phyloP scores from a whole-genome alignment of 306 rosid species.

The Fragaria ananassa region DNA sequence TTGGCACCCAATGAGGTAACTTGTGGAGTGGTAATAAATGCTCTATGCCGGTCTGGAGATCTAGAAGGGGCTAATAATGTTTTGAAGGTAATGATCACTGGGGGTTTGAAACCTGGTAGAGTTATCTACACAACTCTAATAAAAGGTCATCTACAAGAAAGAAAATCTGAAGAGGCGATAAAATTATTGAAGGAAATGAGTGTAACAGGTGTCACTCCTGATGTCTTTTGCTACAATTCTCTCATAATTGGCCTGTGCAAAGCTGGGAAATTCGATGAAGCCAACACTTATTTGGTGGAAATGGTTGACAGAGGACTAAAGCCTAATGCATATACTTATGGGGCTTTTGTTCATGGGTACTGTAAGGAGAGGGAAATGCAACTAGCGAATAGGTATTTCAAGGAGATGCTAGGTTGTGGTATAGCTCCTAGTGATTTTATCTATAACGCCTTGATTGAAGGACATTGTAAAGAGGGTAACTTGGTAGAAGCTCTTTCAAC shows the following conservation, averaged over 20 bases:
- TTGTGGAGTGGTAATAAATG: constrained; percentile 38
- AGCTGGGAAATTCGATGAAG: constrained; percentile 29
- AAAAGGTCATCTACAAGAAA: constrained; percentile 30
- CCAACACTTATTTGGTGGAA: constrained; percentile 30
- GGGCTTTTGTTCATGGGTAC: constrained; percentile 38
- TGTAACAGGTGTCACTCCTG: constrained; percentile 33
- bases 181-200: constrained; percentile 30
- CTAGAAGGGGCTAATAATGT: constrained; percentile 25
- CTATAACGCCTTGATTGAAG: constrained; percentile 36
- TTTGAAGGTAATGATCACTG: constrained; percentile 28
- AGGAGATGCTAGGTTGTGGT: constrained; percentile 38
- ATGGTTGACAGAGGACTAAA: constrained; percentile 38
- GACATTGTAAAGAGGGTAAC: constrained; percentile 40
- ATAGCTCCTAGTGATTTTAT: constrained; percentile 32
- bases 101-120: constrained; percentile 34
- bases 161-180: constrained; percentile 35
- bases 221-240: constrained; percentile 41
- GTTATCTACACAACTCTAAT: constrained; percentile 32
- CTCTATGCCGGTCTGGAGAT: constrained; percentile 28
- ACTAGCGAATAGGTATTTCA: constrained; percentile 36
- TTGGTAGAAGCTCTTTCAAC: constrained; percentile 33
- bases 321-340: constrained; percentile 47
- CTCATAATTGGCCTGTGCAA: constrained; percentile 41
- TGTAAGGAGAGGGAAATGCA: constrained; percentile 33
- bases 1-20: constrained; percentile 30